Base-by-base conservation (phyloP, 164 flowering plant species). In the Dillenia turbinata region DNA sequence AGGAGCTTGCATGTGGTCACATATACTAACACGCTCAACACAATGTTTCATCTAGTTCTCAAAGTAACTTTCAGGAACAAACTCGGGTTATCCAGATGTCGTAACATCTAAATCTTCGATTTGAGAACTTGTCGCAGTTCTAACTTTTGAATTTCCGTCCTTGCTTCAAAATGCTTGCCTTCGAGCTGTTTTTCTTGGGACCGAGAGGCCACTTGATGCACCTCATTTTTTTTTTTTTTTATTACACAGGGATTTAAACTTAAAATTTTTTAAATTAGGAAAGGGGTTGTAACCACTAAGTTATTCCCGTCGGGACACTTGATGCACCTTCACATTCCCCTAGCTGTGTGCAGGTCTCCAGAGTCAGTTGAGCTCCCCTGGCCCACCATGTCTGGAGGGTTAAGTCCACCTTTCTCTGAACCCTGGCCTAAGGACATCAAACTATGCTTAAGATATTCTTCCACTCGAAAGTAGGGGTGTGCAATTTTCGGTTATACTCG, bases 41-140 rank as follows among this genome's bases (percentile, higher is more conserved):
- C 52, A 40, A 13, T 44, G 53, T 48, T 14, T 11, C 22, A 24
- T 54, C 49, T 9, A 56, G n/a, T 53, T 43, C 26, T 12, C 14
- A 12, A 24, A 43, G 44, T 22, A 53, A 44, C 54, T 17, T 9
- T 14, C n/a, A 44, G 16, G 46, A 55, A 49, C 51, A 55, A 17
- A 54, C 48, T 56, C 12, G 53, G 33, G 9, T 58, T 4, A 44
- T 44, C 26, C 9, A 12, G 11, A 44, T 9, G 44, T 61, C 14
- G 2, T 16, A 9, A 12, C 44, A 17, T 53, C 67, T 76, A 94
- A n/a, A 85, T 14, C 53, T 50, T 50, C 19, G 9, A 19, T 50
- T 50, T 50, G 16, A 50, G 15, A 50, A 50, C 17, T 9, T 50
- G 53, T n/a, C 53, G 50, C 15, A 50, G 16, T 50, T 50, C 17